These are phyloP conservation scores for Aspergillus hiratsukae DNA, from an alignment of 2,329 filamentous ascomycete species.

Conservation along the genomic window DNA sequence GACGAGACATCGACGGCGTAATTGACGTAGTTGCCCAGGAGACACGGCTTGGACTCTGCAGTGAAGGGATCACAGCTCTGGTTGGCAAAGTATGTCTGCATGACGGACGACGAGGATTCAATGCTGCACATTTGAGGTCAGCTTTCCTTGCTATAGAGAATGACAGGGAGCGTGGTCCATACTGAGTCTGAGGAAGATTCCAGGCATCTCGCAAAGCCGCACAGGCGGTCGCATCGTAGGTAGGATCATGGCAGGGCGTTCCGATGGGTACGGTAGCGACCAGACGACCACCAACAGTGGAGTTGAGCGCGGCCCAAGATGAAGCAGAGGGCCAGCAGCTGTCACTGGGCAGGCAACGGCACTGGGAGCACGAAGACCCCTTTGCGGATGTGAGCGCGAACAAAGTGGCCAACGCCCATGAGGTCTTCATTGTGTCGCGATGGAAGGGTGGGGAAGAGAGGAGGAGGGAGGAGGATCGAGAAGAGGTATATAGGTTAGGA, in stretches of 20 bases:
- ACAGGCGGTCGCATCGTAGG: constrained; percentile 19
- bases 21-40: constrained; percentile 25
- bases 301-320: constrained; percentile 33
- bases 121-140: constrained; percentile 10
- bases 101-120: constrained; percentile 27
- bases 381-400: constrained; percentile 12
- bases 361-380: constrained; percentile 3
- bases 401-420: constrained; percentile 11
- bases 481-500: background rate
- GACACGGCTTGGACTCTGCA: constrained; percentile 18
- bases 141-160: background rate
- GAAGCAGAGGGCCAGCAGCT: constrained; percentile 34
- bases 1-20: constrained; percentile 35
- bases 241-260: constrained; percentile 32
- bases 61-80: constrained; percentile 30
- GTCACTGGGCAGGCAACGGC: constrained; percentile 31
- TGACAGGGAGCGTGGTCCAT: background rate
- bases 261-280: constrained; percentile 38
- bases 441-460: background rate
- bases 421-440: constrained; percentile 21
- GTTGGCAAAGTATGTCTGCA: constrained; percentile 31
- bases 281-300: constrained; percentile 34
- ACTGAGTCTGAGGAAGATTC: constrained; percentile 27
- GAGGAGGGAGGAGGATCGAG: background rate
- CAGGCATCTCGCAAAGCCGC: constrained; percentile 17